Conservation (phyloP, 768 basidiomycete species). For the Tulasnella sp. region DNA sequence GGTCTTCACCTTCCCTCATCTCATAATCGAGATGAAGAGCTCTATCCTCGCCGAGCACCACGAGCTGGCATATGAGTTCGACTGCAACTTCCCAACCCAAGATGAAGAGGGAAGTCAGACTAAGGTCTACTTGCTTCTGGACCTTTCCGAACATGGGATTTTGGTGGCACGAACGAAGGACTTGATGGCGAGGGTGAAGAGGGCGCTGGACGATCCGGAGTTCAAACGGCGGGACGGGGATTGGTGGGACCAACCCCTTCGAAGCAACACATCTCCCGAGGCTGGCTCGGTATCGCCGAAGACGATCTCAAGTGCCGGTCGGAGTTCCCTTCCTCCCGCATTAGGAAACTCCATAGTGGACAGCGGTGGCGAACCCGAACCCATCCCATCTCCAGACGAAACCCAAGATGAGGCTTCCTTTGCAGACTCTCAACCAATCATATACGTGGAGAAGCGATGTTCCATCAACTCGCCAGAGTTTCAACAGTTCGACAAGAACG, state of each 20-base stretch:
- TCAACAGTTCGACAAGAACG: conserved; percentile 82
- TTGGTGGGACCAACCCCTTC: conserved; percentile 21
- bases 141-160: conserved; percentile 76
- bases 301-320: neutral
- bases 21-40: conserved; percentile 74
- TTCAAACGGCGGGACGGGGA: conserved; percentile 17
- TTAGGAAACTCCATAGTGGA: neutral
- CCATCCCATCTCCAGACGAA: conserved; percentile 13
- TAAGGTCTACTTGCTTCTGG: conserved; percentile 80
- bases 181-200: conserved; percentile 64
- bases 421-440: neutral
- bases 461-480: conserved; percentile 57
- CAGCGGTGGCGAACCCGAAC: conserved; percentile 1
- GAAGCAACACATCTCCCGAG: conserved; percentile 10
- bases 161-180: conserved; percentile 69
- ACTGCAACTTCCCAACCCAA: conserved; percentile 21
- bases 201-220: conserved; percentile 21
- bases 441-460: conserved; percentile 22
- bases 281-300: conserved; percentile 3
- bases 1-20: conserved; percentile 71
- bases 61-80: conserved; percentile 29
- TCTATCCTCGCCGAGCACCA: conserved; percentile 45
- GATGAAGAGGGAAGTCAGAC: conserved; percentile 39
- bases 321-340: neutral
- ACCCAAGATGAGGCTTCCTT: conserved; percentile 14